Base-by-base conservation (phyloP, 2,329 filamentous ascomycete genomes). In the Eutypella sp. region DNA sequence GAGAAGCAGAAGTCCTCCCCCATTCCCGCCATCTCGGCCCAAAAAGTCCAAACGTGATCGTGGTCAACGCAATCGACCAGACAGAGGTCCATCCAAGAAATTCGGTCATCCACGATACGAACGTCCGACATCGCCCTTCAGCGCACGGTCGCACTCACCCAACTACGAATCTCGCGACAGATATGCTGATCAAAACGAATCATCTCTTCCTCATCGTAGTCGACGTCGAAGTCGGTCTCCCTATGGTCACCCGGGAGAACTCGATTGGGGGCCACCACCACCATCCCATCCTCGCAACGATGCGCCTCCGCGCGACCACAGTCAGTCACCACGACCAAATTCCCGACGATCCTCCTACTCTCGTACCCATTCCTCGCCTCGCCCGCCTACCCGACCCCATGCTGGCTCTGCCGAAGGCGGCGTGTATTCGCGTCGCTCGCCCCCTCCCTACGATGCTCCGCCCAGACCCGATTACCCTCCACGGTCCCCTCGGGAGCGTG, bases 41-140 rank as follows among this genome's bases (percentile, higher is more conserved):
- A 75, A 75, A 55, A 69, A 60, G 68, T 71, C 72, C 54, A 67
- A 68, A 62, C 63, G 61, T 40, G 59, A 62, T 11, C 59, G 58
- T 45, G 56, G 60, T 33, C 59, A 62, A 23, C 59, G 59, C 18
- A 56, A 57, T 40, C 57, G 54, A 41, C 48, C 51, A 24, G 61
- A 58, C 18, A 57, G 52, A 38, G 54, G 57, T 19, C 57, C 50
- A 29, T 25, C 40, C 4, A 62, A 57, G 39, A 50, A 47, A 24
- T 47, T 53, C 27, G 50, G 50, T 29, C 49, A 53, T 22, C 46
- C 52, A 15, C 51, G 53, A 25, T 24, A 41, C 34, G 50, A 52
- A 36, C 55, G 50, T 27, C 43, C 41, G 36, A 46, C 49, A 27
- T 57, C 57, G 25, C 51, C 58, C 18, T 51, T 53, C 37, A 56